A percentile compares a stretch with the other conserved stretches of the same genome.
Evolutionary conservation across 2,329 filamentous ascomycete species (phyloP).

Genomic region (Trichoderma sp.): DNA sequence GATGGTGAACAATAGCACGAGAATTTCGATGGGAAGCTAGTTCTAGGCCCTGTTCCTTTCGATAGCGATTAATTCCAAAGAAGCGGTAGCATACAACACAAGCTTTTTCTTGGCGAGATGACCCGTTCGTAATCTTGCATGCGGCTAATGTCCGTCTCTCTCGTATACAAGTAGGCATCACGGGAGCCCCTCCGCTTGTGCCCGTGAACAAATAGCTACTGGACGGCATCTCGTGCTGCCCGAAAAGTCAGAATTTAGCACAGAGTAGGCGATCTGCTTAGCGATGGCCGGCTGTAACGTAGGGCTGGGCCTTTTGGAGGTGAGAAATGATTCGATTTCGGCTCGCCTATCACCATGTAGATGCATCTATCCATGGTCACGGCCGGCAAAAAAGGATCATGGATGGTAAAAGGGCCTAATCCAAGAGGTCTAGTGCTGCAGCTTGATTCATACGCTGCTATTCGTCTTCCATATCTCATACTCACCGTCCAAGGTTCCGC

Average conservation of each 20-base stretch:
- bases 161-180: neutral
- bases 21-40: neutral
- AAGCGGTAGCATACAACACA: neutral
- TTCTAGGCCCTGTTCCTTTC: neutral
- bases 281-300: constrained; percentile 8
- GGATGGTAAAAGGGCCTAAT: neutral
- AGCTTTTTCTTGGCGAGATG: constrained; percentile 1
- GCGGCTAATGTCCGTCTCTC: neutral
- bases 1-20: neutral
- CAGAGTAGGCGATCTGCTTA: neutral
- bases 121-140: neutral
- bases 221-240: neutral
- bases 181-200: neutral
- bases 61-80: neutral
- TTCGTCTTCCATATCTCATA: neutral
- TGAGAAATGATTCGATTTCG: neutral
- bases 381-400: neutral
- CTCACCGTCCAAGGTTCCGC: neutral
- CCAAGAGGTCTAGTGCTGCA: neutral
- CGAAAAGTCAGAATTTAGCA: neutral
- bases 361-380: neutral
- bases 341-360: neutral
- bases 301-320: neutral
- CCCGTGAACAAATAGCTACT: neutral
- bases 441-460: neutral